Conservation (phyloP, 495 filamentous ascomycete genomes). For the Penicillium canescens region DNA sequence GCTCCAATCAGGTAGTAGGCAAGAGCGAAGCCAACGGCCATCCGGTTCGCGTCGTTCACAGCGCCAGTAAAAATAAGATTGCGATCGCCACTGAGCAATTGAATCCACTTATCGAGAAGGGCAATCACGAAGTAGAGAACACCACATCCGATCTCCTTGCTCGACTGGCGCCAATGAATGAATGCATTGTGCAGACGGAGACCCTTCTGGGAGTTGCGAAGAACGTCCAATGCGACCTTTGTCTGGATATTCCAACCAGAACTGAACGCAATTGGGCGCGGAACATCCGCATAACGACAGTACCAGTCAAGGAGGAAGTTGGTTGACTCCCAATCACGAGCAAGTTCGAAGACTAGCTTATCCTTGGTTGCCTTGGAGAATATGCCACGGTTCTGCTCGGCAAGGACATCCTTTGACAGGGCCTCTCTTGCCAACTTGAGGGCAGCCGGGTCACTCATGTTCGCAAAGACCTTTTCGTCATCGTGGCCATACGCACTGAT, state of each 20-base stretch:
- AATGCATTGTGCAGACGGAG: slow-evolving; percentile 62
- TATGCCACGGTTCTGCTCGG: slow-evolving; percentile 43
- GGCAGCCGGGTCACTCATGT: slow-evolving; percentile 42
- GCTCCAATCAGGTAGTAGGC: slow-evolving; percentile 62
- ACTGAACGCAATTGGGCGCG: slow-evolving; percentile 56
- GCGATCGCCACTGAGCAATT: slow-evolving; percentile 47
- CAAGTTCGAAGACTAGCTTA: slow-evolving; percentile 47
- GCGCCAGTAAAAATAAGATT: slow-evolving; percentile 44
- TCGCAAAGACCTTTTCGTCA: slow-evolving; percentile 38
- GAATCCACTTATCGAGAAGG: slow-evolving; percentile 61
- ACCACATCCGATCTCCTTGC: slow-evolving; percentile 57
- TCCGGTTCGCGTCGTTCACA: slow-evolving; percentile 41
- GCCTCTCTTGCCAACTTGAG: slow-evolving; percentile 49
- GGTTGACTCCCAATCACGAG: slow-evolving; percentile 55
- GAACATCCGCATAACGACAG: slow-evolving; percentile 49
- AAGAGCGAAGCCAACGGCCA: slow-evolving; percentile 57
- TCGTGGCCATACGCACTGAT: slow-evolving; percentile 32
- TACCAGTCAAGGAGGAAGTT: slow-evolving; percentile 62
- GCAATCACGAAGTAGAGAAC: slow-evolving; percentile 60
- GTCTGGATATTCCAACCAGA: slow-evolving; percentile 63
- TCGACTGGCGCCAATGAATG: slow-evolving; percentile 60
- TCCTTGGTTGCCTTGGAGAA: slow-evolving; percentile 44
- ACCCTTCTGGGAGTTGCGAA: slow-evolving; percentile 57
- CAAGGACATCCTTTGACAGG: slow-evolving; percentile 42
- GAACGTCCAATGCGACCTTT: slow-evolving; percentile 55